These are phyloP conservation scores for Chlamydomonas sp. DNA, from an alignment of 139 green algal genomes.

Conservation along the genomic window DNA sequence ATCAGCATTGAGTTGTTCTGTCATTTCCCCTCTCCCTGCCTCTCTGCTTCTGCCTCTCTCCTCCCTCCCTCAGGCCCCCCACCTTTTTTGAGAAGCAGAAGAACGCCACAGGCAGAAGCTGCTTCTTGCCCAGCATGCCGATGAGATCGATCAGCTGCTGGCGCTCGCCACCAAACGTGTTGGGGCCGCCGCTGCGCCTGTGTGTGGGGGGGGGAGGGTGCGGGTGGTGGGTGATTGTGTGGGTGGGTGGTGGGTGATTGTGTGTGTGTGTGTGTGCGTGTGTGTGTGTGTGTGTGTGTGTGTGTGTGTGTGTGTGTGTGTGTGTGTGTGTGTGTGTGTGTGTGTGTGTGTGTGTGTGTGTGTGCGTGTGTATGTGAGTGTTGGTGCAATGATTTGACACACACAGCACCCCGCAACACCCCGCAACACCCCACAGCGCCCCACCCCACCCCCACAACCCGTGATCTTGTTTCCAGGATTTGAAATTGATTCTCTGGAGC, in stretches of 20 bases:
- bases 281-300: constrained; percentile 15
- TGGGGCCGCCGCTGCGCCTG: constrained; percentile 26
- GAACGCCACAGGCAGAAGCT: constrained; percentile 70
- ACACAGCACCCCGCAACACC: too few relatives aligned
- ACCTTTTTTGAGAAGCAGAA: constrained; percentile 90
- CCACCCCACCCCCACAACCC: too few relatives aligned
- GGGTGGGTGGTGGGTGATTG: constrained; percentile 8
- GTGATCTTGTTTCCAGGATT: too few relatives aligned
- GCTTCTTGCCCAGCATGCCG: constrained; percentile 45
- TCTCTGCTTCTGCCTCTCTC: background rate
- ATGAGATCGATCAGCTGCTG: constrained; percentile 54
- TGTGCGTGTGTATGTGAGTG: constrained; percentile 9
- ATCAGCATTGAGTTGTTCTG: too few relatives aligned
- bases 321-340: constrained; percentile 7
- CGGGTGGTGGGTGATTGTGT: constrained; percentile 9
- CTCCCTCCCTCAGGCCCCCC: constrained; percentile 23
- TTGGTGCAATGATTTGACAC: too few relatives aligned
- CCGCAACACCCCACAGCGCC: too few relatives aligned
- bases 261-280: constrained; percentile 15
- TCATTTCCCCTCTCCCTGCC: too few relatives aligned
- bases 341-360: constrained; percentile 4
- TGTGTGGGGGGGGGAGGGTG: constrained; percentile 5
- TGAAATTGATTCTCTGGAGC: too few relatives aligned
- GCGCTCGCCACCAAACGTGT: constrained; percentile 40
- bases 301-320: constrained; percentile 14